Percentiles rank a stretch among this genome's conserved stretches.
Evolutionary conservation across 345 rosid species (phyloP).

Genomic region (Populus tremula): DNA sequence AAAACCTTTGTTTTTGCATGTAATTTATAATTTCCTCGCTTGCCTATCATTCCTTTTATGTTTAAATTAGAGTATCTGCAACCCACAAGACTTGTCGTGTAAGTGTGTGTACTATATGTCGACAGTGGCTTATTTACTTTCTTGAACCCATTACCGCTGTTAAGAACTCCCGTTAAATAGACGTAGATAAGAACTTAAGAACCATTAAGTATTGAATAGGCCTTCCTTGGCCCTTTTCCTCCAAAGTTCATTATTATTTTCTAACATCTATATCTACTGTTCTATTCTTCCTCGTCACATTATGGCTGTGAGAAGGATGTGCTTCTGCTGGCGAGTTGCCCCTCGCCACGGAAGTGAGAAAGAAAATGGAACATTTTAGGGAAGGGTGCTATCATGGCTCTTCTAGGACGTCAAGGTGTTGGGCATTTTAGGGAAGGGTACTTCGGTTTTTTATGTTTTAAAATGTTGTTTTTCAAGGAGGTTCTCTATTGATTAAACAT

Average conservation of each 20-base stretch:
- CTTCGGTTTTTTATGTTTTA: too few species aligned
- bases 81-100: slow-evolving; percentile 43
- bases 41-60: slow-evolving; percentile 23
- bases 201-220: slow-evolving; percentile 23
- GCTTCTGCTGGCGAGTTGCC: neutral
- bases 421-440: too few species aligned
- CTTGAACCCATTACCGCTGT: slow-evolving; percentile 26
- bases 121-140: slow-evolving; percentile 31
- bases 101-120: slow-evolving; percentile 38
- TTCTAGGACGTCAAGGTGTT: too few species aligned
- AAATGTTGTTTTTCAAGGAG: too few species aligned
- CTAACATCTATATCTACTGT: neutral
- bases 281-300: neutral
- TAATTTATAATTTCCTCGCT: slow-evolving; percentile 17
- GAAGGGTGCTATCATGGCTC: too few species aligned
- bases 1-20: slow-evolving; percentile 33
- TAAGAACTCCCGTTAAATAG: slow-evolving; percentile 16
- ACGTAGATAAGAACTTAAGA: slow-evolving; percentile 26
- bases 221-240: slow-evolving; percentile 10
- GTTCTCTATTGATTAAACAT: too few species aligned
- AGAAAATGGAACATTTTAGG: neutral
- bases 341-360: neutral
- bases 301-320: neutral
- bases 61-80: slow-evolving; percentile 30
- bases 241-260: neutral